Base-by-base conservation (phyloP, 1,284 basidiomycete genomes). In the Amylostereum areolatum region DNA sequence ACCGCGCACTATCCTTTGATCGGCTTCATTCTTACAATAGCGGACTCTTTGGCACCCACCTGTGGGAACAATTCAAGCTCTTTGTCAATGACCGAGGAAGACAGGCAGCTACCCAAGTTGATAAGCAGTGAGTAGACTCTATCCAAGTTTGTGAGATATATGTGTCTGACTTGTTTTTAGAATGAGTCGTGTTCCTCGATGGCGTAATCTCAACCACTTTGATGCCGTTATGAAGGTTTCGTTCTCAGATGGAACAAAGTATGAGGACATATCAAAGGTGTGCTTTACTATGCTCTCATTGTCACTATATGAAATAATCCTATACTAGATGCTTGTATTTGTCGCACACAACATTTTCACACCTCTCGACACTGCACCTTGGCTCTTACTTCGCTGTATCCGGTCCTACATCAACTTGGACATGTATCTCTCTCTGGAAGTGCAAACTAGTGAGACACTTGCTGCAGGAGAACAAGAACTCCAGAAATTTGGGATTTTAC, bases 171-270 rank as follows among this genome's bases (percentile, higher is more conserved):
- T 29, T 7, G 36, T n/a, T n/a, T 39, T 11, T 39, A 56, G 56
- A 39, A 46, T 48, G 4, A 34, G 54, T 35, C 7, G 11, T 11
- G 50, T 72, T 27, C 69, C 71, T 0, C 49, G 60, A 1, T 74
- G 71, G 70, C 44, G 56, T 1, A 56, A 56, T 3, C 52, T 75
- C 1, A 64, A 62, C 33, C 70, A 74, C 49, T 71, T 73, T 40
- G 29, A 56, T 2, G 47, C 58, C 8, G 55, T 70, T 5, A 59
- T 60, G 27, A 55, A 52, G 18, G 47, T 68, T 5, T 46, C 52
- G 2, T 73, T 69, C 46, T 60, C 61, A 8, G 35, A 43, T 45
- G 42, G 37, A 9, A 30, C 28, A 18, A 47, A 32, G n/a, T 2
- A 5, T 27, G 31, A 42, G 40, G 28, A 29, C 48, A 34, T 28